Conservation (phyloP, 1,284 basidiomycete genomes). For the Boletus coffeatus region DNA sequence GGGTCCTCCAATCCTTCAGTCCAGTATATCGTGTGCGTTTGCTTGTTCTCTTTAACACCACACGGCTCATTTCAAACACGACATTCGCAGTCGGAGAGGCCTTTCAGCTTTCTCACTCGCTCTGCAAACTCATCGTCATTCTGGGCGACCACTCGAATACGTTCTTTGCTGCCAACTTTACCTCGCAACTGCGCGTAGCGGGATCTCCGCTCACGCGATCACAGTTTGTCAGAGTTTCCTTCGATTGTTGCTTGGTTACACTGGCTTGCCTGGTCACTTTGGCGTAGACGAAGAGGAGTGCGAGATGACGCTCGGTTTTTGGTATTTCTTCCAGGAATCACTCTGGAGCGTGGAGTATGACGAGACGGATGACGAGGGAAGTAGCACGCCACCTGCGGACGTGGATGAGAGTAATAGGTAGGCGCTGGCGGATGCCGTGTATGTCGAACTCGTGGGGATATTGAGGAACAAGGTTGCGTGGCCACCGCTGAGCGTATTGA, state of each 20-base stretch:
- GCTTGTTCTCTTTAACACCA: neutral
- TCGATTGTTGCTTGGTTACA: conserved; percentile 66
- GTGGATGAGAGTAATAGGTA: conserved; percentile 40
- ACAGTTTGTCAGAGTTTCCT: conserved; percentile 69
- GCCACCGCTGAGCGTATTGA: conserved; percentile 42
- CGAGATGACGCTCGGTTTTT: conserved; percentile 81
- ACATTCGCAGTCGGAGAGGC: conserved; percentile 36
- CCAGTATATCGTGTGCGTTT: conserved; percentile 38
- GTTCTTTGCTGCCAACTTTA: conserved; percentile 72
- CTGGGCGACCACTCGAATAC: conserved; percentile 80
- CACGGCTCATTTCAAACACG: neutral
- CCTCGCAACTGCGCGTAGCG: conserved; percentile 34
- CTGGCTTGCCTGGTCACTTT: conserved; percentile 69
- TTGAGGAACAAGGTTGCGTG: conserved; percentile 72
- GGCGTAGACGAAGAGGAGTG: conserved; percentile 81
- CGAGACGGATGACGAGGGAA: conserved; percentile 37
- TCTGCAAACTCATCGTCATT: conserved; percentile 75
- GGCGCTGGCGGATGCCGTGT: conserved; percentile 69
- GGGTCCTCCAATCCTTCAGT: conserved; percentile 49
- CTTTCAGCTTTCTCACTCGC: conserved; percentile 53
- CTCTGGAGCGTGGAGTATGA: conserved; percentile 73
- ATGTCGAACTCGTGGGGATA: conserved; percentile 68
- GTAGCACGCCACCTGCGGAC: conserved; percentile 24
- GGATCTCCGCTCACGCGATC: conserved; percentile 30
- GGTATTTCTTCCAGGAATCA: conserved; percentile 86